phyloP scores from a whole-genome alignment of 2,329 filamentous ascomycete genomes.

The Helicocarpus griseus region DNA sequence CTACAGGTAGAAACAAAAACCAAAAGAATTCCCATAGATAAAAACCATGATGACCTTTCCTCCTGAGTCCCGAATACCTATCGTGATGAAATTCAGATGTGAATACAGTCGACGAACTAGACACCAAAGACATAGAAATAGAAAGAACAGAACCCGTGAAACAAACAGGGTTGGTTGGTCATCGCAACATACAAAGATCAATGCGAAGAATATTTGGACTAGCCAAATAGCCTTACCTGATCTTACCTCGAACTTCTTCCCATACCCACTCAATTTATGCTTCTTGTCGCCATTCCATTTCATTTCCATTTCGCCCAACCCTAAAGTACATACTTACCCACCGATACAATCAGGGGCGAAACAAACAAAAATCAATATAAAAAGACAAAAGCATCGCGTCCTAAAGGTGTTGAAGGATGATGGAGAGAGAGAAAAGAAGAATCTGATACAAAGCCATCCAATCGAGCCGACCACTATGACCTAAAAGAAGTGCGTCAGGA shows the following conservation, averaged over 20 bases:
- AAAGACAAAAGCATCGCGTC: slow-evolving; percentile 12
- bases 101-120: neutral
- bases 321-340: slow-evolving; percentile 38
- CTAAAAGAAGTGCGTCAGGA: neutral
- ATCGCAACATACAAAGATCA: slow-evolving; percentile 10
- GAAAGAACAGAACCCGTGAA: slow-evolving; percentile 1
- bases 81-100: neutral
- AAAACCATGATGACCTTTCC: neutral
- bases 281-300: neutral
- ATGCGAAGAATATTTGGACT: slow-evolving; percentile 12
- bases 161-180: slow-evolving; percentile 5
- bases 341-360: slow-evolving; percentile 23
- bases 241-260: slow-evolving; percentile 26
- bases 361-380: slow-evolving; percentile 21
- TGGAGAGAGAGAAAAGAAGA: neutral
- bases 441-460: slow-evolving; percentile 4
- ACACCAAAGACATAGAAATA: slow-evolving; percentile 2
- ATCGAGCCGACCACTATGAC: neutral
- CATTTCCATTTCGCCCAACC: slow-evolving; percentile 10
- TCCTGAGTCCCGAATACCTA: neutral
- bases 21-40: neutral
- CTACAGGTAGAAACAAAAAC: too few relatives aligned
- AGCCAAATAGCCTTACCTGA: slow-evolving; percentile 32
- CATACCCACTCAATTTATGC: neutral
- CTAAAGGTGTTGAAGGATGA: neutral